Evolutionary conservation across 2,329 filamentous ascomycete species (phyloP).

Genomic region (Fusarium oxysporum): DNA sequence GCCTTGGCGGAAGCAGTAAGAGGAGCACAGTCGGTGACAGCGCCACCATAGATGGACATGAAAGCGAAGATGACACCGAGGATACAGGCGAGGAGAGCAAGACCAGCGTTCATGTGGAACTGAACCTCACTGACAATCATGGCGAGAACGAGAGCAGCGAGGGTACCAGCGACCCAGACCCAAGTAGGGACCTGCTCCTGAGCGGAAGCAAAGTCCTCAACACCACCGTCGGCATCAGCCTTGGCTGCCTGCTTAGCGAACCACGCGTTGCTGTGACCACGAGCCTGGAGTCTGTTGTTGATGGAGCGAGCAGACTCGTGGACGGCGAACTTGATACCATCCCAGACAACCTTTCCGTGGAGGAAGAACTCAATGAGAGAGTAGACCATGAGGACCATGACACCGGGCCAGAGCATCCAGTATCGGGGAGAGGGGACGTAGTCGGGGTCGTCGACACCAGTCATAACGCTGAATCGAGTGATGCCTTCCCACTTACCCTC

Average conservation of each 20-base stretch:
- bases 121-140: slow-evolving; percentile 63
- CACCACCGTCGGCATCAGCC: slow-evolving; percentile 46
- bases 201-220: slow-evolving; percentile 55
- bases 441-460: slow-evolving; percentile 42
- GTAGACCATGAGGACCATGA: slow-evolving; percentile 58
- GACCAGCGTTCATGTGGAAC: slow-evolving; percentile 67
- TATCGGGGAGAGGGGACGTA: slow-evolving; percentile 54
- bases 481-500: slow-evolving; percentile 49
- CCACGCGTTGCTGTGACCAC: slow-evolving; percentile 49
- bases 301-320: slow-evolving; percentile 47
- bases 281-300: slow-evolving; percentile 48
- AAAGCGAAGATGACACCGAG: slow-evolving; percentile 70
- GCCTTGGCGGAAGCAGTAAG: slow-evolving; percentile 76
- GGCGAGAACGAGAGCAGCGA: slow-evolving; percentile 63
- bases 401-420: slow-evolving; percentile 59
- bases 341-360: slow-evolving; percentile 53
- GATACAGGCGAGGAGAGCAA: slow-evolving; percentile 66
- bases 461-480: slow-evolving; percentile 49
- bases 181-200: slow-evolving; percentile 63
- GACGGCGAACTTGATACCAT: slow-evolving; percentile 51
- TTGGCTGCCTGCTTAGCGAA: slow-evolving; percentile 53
- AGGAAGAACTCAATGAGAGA: slow-evolving; percentile 56
- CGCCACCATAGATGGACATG: slow-evolving; percentile 61
- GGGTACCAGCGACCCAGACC: slow-evolving; percentile 62
- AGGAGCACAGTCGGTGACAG: slow-evolving; percentile 69